Conservation (phyloP, 2,329 filamentous ascomycete genomes). For the Ustilaginoidea virens region DNA sequence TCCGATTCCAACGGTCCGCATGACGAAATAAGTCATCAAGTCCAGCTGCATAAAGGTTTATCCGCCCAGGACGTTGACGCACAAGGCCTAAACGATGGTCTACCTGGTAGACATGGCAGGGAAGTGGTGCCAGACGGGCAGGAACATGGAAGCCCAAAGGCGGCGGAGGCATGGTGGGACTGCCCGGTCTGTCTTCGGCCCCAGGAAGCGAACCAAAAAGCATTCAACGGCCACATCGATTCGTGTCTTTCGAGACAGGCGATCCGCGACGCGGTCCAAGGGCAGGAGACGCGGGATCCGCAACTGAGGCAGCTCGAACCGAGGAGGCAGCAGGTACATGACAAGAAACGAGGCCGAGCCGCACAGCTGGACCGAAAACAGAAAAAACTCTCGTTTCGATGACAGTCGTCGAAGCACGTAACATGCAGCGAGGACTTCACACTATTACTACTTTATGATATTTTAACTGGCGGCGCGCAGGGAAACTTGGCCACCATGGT, state of each 20-base stretch:
- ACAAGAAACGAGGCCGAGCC: slow-evolving; percentile 24
- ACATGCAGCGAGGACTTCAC: too few species aligned
- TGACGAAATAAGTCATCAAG: too few species aligned
- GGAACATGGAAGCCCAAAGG: slow-evolving; percentile 10
- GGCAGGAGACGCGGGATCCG: slow-evolving; percentile 16
- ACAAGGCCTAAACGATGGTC: neutral
- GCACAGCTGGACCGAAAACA: slow-evolving; percentile 27
- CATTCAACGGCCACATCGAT: slow-evolving; percentile 87
- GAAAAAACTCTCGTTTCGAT: slow-evolving; percentile 38
- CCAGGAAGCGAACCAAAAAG: slow-evolving; percentile 57
- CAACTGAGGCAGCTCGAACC: slow-evolving; percentile 19
- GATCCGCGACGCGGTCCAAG: slow-evolving; percentile 68
- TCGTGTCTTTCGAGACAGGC: slow-evolving; percentile 74
- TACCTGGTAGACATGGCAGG: slow-evolving; percentile 26
- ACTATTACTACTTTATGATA: too few species aligned
- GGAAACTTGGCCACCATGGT: too few species aligned
- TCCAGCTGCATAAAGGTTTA: neutral
- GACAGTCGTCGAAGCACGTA: neutral
- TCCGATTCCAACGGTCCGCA: too few species aligned
- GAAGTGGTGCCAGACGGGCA: slow-evolving; percentile 33
- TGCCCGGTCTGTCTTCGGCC: slow-evolving; percentile 79
- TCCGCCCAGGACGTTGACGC: neutral
- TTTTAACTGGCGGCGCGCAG: too few species aligned
- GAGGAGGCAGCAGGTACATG: slow-evolving; percentile 19
- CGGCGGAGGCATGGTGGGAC: slow-evolving; percentile 49